A percentile compares a stretch with the other conserved stretches of the same genome.
These are phyloP conservation scores for Aureobasidium vineae DNA, from an alignment of 2,329 filamentous ascomycete genomes.

Conservation along the genomic window DNA sequence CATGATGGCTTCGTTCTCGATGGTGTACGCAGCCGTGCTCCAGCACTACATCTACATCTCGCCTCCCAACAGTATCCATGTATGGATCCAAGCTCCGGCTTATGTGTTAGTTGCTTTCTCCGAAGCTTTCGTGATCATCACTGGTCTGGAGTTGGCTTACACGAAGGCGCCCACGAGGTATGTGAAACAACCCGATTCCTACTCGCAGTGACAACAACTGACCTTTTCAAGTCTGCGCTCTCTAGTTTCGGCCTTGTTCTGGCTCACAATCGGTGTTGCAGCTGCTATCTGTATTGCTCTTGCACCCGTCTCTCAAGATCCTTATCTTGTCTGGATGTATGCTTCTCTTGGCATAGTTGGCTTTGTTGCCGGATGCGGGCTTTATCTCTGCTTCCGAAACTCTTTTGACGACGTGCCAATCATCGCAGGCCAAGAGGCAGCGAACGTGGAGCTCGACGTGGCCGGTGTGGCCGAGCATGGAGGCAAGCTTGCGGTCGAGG, in stretches of 20 bases:
- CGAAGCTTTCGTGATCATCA: conserved; percentile 46
- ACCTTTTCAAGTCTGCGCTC: not conserved
- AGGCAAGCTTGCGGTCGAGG: not conserved
- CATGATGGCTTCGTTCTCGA: conserved; percentile 49
- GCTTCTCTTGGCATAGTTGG: conserved; percentile 61
- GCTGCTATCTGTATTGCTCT: conserved; percentile 62
- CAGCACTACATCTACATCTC: conserved; percentile 50
- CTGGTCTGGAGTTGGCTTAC: conserved; percentile 49
- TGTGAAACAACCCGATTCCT: not conserved
- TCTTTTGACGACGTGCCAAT: conserved; percentile 43
- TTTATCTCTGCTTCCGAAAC: conserved; percentile 68
- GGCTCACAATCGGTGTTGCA: conserved; percentile 59
- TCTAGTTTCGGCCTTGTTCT: conserved; percentile 54
- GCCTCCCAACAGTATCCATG: conserved; percentile 47
- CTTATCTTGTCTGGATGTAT: conserved; percentile 68
- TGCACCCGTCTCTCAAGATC: conserved; percentile 60
- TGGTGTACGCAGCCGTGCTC: conserved; percentile 42
- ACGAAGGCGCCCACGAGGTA: conserved; percentile 41
- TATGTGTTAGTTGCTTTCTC: conserved; percentile 40
- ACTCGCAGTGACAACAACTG: not conserved
- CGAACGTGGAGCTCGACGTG: not conserved
- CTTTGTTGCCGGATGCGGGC: conserved; percentile 59
- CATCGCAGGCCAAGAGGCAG: not conserved
- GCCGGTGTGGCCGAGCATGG: not conserved
- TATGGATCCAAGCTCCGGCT: conserved; percentile 45